These are phyloP conservation scores for Metschnikowia continentalis DNA, from an alignment of 805 yeast species.

Conservation along the genomic window DNA sequence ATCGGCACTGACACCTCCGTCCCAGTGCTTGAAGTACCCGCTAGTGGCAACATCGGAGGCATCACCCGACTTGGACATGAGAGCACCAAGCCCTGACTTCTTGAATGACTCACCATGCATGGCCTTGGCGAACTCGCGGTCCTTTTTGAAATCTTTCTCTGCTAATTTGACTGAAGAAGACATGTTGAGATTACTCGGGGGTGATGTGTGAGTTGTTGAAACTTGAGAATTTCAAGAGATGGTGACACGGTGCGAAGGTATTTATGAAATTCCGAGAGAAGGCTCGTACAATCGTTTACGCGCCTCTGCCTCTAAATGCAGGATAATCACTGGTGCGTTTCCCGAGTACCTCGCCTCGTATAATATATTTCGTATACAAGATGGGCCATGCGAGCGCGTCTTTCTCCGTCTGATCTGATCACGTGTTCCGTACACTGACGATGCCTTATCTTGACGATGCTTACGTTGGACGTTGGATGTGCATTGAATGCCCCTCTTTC, in stretches of 20 bases:
- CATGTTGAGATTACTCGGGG: conserved; percentile 10
- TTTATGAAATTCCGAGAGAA: conserved; percentile 3
- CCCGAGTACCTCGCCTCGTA: neutral
- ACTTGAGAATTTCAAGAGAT: conserved; percentile 5
- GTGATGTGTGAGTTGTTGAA: conserved; percentile 15
- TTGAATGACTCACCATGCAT: conserved; percentile 76
- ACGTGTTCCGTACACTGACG: neutral
- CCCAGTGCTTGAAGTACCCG: conserved; percentile 97
- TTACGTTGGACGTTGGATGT: neutral
- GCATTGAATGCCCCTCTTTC: neutral
- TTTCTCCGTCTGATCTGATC: neutral
- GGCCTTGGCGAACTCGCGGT: conserved; percentile 73
- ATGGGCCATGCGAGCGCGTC: neutral
- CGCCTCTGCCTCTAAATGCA: conserved; percentile 1
- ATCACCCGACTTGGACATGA: conserved; percentile 62
- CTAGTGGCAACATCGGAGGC: conserved; percentile 78
- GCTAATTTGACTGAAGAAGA: conserved; percentile 29
- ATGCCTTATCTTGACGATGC: too few relatives aligned
- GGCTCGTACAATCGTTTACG: conserved; percentile 19
- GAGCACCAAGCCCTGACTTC: conserved; percentile 70
- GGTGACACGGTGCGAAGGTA: neutral
- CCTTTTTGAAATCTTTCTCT: conserved; percentile 52
- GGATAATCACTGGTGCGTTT: neutral
- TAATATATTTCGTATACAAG: neutral
- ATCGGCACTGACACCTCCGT: conserved; percentile 72